A percentile compares a stretch with the other conserved stretches of the same genome.
phyloP scores from a whole-genome alignment of 495 filamentous ascomycete genomes.

The Chaetomium cochliodes region DNA sequence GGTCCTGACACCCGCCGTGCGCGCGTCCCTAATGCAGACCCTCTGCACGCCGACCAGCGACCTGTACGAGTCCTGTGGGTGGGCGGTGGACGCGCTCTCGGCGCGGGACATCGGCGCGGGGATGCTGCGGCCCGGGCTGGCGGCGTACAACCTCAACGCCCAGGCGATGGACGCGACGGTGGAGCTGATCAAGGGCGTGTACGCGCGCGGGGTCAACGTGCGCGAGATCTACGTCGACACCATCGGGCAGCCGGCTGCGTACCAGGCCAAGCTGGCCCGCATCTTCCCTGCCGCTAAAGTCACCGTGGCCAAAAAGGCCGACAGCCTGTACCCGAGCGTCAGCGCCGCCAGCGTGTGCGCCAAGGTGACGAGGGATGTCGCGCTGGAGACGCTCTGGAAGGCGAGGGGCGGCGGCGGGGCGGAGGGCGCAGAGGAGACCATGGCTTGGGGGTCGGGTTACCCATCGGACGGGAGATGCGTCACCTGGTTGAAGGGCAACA shows the following conservation, averaged over 20 bases:
- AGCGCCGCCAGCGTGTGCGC: slow-evolving; percentile 91
- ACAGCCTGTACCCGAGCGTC: slow-evolving; percentile 89
- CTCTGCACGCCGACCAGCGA: slow-evolving; percentile 66
- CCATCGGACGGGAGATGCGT: slow-evolving; percentile 82
- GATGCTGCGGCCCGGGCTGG: slow-evolving; percentile 66
- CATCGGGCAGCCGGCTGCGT: slow-evolving; percentile 74
- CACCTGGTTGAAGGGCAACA: slow-evolving; percentile 75
- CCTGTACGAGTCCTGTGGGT: slow-evolving; percentile 70
- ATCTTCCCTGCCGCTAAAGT: slow-evolving; percentile 78
- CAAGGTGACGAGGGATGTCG: slow-evolving; percentile 91
- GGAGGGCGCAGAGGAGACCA: slow-evolving; percentile 6
- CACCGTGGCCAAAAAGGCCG: slow-evolving; percentile 94
- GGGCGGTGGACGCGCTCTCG: slow-evolving; percentile 77
- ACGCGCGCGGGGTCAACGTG: slow-evolving; percentile 73
- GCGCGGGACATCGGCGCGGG: slow-evolving; percentile 78
- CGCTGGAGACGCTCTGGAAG: slow-evolving; percentile 61
- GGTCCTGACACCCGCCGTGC: slow-evolving; percentile 70
- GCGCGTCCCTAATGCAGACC: slow-evolving; percentile 69
- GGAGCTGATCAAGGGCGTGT: slow-evolving; percentile 73
- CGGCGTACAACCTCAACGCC: slow-evolving; percentile 88
- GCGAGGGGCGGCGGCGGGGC: slow-evolving; percentile 19
- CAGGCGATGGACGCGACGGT: slow-evolving; percentile 95
- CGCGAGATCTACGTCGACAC: slow-evolving; percentile 94
- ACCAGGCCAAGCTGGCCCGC: slow-evolving; percentile 80
- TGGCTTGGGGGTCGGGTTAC: slow-evolving; percentile 85